These are phyloP conservation scores for Colletotrichum lentis DNA, from an alignment of 2,329 filamentous ascomycete genomes.

Conservation along the genomic window DNA sequence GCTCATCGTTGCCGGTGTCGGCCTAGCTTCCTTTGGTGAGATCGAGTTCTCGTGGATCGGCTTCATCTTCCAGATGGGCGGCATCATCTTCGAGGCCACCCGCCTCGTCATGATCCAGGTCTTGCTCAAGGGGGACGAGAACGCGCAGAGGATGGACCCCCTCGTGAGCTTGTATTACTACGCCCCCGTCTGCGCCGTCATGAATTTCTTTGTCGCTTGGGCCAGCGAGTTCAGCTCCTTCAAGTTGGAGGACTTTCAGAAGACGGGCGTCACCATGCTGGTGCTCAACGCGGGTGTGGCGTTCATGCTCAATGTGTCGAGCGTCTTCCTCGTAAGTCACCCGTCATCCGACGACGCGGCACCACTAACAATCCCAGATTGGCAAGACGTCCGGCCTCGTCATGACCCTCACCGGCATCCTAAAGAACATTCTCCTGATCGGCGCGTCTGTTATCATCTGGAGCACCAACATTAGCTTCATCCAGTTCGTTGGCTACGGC, in stretches of 20 bases:
- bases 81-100: constrained; percentile 81
- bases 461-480: constrained; percentile 72
- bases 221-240: constrained; percentile 74
- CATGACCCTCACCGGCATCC: constrained; percentile 84
- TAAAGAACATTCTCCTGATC: constrained; percentile 88
- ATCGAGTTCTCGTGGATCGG: constrained; percentile 73
- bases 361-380: constrained; percentile 66
- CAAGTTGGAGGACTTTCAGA: constrained; percentile 70
- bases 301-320: constrained; percentile 82
- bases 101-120: constrained; percentile 87
- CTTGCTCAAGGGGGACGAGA: constrained; percentile 75
- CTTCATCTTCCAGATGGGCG: constrained; percentile 75
- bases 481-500: constrained; percentile 81
- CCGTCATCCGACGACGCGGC: too few relatives aligned
- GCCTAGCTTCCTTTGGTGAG: constrained; percentile 66
- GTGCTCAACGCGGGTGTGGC: constrained; percentile 79
- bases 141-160: constrained; percentile 79
- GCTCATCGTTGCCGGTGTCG: constrained; percentile 62
- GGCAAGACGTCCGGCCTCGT: constrained; percentile 87
- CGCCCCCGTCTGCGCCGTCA: constrained; percentile 81
- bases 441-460: constrained; percentile 79
- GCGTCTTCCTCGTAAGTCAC: constrained; percentile 79
- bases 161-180: constrained; percentile 91
- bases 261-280: constrained; percentile 71
- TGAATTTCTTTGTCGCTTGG: constrained; percentile 77